These are phyloP conservation scores for Backusella tuberculispora DNA, from an alignment of 192 early-diverging fungal species.

Conservation along the genomic window DNA sequence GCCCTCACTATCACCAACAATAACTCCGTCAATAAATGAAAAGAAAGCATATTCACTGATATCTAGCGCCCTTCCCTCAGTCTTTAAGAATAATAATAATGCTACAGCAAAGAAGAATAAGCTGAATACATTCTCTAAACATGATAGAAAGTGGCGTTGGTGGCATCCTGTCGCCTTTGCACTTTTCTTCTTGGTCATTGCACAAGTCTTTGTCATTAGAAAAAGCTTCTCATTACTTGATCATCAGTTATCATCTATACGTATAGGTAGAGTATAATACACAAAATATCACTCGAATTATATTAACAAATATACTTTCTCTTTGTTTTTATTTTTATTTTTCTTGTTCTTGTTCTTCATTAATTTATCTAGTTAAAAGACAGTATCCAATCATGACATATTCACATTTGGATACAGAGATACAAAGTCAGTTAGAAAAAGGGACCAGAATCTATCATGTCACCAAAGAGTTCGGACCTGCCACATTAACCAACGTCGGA, in stretches of 20 bases:
- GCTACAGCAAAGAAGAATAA: too few relatives aligned
- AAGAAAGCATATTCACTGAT: not conserved
- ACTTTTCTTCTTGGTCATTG: conserved; percentile 14
- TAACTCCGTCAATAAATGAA: conserved; percentile 7
- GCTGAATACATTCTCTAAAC: conserved; percentile 2
- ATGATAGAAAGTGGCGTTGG: conserved; percentile 39
- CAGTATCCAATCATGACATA: conserved; percentile 53
- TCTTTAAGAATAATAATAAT: not conserved
- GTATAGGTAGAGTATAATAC: conserved; percentile 31
- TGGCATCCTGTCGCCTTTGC: conserved; percentile 33
- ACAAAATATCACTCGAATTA: not conserved
- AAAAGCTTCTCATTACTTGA: conserved; percentile 28
- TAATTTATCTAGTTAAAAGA: conserved; percentile 38
- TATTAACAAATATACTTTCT: not conserved
- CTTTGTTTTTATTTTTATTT: too few relatives aligned
- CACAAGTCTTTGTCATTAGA: conserved; percentile 15
- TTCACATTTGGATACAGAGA: conserved; percentile 44
- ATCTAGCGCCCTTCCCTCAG: not conserved
- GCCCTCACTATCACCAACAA: conserved; percentile 2
- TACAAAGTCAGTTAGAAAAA: conserved; percentile 35
- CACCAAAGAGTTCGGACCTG: conserved; percentile 59
- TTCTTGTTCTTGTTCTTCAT: too few relatives aligned
- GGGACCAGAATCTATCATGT: conserved; percentile 57
- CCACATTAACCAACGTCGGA: conserved; percentile 53
- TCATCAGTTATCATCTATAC: conserved; percentile 22